Evolutionary conservation across 352 stramenopile species (phyloP).

Genomic region (Thraustotheca clavata): DNA sequence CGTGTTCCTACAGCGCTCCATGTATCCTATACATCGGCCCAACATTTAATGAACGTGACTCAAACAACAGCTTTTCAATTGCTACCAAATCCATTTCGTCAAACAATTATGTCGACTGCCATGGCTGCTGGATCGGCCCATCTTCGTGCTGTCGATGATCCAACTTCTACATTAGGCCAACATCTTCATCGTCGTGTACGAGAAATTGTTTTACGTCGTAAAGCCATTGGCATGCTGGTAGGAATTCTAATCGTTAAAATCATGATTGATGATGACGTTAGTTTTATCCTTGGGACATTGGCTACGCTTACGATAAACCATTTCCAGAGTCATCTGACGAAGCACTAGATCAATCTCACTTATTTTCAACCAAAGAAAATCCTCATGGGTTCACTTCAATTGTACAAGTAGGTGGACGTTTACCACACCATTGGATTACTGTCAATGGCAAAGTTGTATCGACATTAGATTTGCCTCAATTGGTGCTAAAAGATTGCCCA

Average conservation of each 20-base stretch:
- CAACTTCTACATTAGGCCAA: conserved; percentile 38
- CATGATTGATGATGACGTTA: background rate
- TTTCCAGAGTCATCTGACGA: conserved; percentile 25
- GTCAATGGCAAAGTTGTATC: conserved; percentile 29
- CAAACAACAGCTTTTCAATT: conserved; percentile 58
- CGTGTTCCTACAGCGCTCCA: conserved; percentile 70
- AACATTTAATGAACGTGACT: conserved; percentile 41
- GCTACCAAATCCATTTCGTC: conserved; percentile 41
- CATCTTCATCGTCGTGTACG: conserved; percentile 48
- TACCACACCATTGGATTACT: conserved; percentile 62
- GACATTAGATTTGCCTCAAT: conserved; percentile 34
- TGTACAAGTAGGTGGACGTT: conserved; percentile 37
- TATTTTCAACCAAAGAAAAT: conserved; percentile 26
- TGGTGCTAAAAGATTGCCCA: background rate
- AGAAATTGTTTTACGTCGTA: conserved; percentile 42
- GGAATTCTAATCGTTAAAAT: background rate
- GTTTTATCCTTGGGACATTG: conserved; percentile 83
- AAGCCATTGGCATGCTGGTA: conserved; percentile 62
- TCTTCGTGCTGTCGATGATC: conserved; percentile 35
- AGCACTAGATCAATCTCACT: conserved; percentile 35
- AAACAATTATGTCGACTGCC: conserved; percentile 50
- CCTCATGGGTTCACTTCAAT: conserved; percentile 25
- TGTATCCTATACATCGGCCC: conserved; percentile 70
- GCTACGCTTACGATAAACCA: conserved; percentile 59
- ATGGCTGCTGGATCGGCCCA: conserved; percentile 65